Percentiles rank a stretch among this genome's conserved stretches.
These are phyloP conservation scores for Danielozyma ontarioensis DNA, from an alignment of 805 yeast species.

Conservation along the genomic window DNA sequence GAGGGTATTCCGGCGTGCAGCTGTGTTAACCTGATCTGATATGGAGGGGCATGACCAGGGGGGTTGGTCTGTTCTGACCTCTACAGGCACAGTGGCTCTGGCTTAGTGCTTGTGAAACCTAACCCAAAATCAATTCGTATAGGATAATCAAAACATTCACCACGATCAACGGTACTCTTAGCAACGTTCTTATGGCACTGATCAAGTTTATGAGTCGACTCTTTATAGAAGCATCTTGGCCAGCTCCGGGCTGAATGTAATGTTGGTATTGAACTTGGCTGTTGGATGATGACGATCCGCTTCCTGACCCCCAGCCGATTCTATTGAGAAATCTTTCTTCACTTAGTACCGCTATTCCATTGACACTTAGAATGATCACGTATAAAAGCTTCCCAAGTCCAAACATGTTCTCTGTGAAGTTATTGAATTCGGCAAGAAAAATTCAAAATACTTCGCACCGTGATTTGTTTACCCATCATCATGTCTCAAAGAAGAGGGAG, in stretches of 20 bases:
- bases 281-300: conserved; percentile 7
- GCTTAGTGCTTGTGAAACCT: too few relatives aligned
- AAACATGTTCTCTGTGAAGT: conserved; percentile 34
- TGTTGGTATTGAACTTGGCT: conserved; percentile 12
- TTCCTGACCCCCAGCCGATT: conserved; percentile 32
- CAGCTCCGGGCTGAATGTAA: conserved; percentile 42
- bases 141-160: conserved; percentile 60
- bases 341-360: conserved; percentile 72
- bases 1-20: too few relatives aligned
- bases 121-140: conserved; percentile 69
- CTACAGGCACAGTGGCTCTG: too few relatives aligned
- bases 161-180: conserved; percentile 69
- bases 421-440: too few relatives aligned
- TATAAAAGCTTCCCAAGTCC: conserved; percentile 58
- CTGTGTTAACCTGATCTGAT: too few relatives aligned
- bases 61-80: too few relatives aligned
- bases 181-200: conserved; percentile 68
- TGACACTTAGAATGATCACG: conserved; percentile 54
- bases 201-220: conserved; percentile 59
- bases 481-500: conserved; percentile 23
- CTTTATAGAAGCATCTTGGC: conserved; percentile 41
- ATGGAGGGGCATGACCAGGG: too few relatives aligned
- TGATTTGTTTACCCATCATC: not conserved
- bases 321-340: conserved; percentile 76
- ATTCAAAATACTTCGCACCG: too few relatives aligned